These are phyloP conservation scores for Epichloe sp. DNA, from an alignment of 2,329 filamentous ascomycete genomes.

Conservation along the genomic window DNA sequence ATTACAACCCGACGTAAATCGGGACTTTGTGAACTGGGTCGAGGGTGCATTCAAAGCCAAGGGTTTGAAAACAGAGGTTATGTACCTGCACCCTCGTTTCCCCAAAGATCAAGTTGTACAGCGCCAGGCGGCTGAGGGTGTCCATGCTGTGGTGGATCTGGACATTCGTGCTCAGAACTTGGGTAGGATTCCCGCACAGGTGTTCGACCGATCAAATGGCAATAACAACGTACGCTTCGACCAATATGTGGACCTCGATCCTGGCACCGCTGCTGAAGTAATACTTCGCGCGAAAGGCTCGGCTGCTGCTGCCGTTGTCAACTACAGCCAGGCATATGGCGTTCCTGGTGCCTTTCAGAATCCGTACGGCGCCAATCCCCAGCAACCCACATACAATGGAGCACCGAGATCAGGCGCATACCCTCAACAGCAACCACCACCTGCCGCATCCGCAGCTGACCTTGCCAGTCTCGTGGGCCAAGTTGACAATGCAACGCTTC, in stretches of 20 bases:
- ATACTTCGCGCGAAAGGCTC: conserved; percentile 55
- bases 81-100: conserved; percentile 66
- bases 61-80: conserved; percentile 62
- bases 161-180: conserved; percentile 54
- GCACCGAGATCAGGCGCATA: conserved; percentile 19
- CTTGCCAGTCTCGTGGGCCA: conserved; percentile 53
- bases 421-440: conserved; percentile 19
- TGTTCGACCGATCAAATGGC: conserved; percentile 73
- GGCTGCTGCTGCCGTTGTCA: conserved; percentile 12
- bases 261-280: conserved; percentile 65
- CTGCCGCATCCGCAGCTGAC: conserved; percentile 30
- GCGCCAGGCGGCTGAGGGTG: conserved; percentile 77
- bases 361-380: conserved; percentile 19
- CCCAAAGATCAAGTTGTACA: conserved; percentile 69
- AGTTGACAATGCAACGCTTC: conserved; percentile 56
- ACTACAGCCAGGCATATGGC: conserved; percentile 19
- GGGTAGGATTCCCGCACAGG: conserved; percentile 65
- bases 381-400: conserved; percentile 13
- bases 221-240: conserved; percentile 67
- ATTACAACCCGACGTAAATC: conserved; percentile 61
- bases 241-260: conserved; percentile 75
- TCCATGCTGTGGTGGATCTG: conserved; percentile 71
- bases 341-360: conserved; percentile 15
- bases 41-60: conserved; percentile 61
- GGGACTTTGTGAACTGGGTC: conserved; percentile 73